phyloP scores from a whole-genome alignment of 148 eudicot genomes.

The Chenopodium berlandieri region DNA sequence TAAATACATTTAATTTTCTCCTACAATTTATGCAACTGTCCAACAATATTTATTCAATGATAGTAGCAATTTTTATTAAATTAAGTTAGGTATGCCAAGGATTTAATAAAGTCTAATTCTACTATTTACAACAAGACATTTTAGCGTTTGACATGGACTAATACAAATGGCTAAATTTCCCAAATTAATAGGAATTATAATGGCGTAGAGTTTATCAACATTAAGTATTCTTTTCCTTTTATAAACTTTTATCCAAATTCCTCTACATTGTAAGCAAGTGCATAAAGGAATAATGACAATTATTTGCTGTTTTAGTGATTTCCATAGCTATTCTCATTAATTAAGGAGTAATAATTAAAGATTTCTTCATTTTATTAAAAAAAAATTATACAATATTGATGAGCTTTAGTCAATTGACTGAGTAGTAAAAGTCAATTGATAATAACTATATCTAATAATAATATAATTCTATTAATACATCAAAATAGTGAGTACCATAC shows the following conservation, averaged over 20 bases:
- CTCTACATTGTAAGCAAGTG: conserved; percentile 9
- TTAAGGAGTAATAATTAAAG: no score
- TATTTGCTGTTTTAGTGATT: no score
- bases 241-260: conserved; percentile 9
- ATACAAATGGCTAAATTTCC: neutral
- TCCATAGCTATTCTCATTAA: no score
- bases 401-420: no score
- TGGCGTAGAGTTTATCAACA: no score
- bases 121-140: neutral
- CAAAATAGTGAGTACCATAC: no score
- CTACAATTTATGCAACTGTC: conserved; percentile 17
- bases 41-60: conserved; percentile 1
- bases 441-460: no score
- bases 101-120: neutral
- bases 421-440: no score
- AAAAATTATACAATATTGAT: no score
- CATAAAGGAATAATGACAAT: neutral
- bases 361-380: no score
- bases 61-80: neutral
- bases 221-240: neutral
- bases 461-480: no score
- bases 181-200: neutral
- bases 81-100: neutral
- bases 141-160: neutral
- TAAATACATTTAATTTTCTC: neutral